Conservation (phyloP, 768 basidiomycete genomes). For the Rossbeevera mucosa region DNA sequence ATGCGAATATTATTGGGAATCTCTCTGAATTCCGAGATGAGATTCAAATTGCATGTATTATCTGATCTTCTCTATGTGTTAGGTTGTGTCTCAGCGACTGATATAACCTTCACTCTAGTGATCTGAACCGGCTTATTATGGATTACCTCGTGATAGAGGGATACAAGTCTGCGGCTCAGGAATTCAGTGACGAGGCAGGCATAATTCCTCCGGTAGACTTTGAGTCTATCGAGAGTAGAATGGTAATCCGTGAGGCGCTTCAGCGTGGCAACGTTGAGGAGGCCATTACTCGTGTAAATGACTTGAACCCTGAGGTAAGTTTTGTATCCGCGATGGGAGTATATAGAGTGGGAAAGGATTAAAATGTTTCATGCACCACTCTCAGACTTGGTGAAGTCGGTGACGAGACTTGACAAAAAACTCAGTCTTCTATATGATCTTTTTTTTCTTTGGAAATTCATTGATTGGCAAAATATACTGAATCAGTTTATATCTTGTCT, state of each 20-base stretch:
- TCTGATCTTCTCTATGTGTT: conserved; percentile 52
- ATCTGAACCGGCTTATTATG: conserved; percentile 91
- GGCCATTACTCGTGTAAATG: conserved; percentile 92
- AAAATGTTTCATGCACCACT: conserved; percentile 97
- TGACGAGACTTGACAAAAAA: conserved; percentile 77
- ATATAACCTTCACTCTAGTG: conserved; percentile 47
- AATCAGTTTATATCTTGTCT: conserved; percentile 21
- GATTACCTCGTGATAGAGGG: conserved; percentile 98
- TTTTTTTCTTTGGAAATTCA: conserved; percentile 3
- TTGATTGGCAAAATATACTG: conserved; percentile 9
- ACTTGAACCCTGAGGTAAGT: conserved; percentile 94
- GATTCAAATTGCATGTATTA: conserved; percentile 78
- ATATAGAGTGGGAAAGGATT: conserved; percentile 58
- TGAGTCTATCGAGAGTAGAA: conserved; percentile 88
- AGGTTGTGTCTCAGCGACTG: conserved; percentile 13
- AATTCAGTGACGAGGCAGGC: conserved; percentile 87
- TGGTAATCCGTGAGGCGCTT: conserved; percentile 90
- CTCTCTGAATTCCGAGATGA: conserved; percentile 90
- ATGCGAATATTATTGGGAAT: conserved; percentile 93
- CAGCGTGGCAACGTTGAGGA: conserved; percentile 94
- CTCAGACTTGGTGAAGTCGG: conserved; percentile 72
- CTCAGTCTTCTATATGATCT: conserved; percentile 97
- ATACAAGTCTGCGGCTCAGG: conserved; percentile 92
- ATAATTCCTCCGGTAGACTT: conserved; percentile 77
- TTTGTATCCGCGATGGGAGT: conserved; percentile 4